Base-by-base conservation (phyloP, 2,329 filamentous ascomycete genomes). In the Zymoseptoria tritici region DNA sequence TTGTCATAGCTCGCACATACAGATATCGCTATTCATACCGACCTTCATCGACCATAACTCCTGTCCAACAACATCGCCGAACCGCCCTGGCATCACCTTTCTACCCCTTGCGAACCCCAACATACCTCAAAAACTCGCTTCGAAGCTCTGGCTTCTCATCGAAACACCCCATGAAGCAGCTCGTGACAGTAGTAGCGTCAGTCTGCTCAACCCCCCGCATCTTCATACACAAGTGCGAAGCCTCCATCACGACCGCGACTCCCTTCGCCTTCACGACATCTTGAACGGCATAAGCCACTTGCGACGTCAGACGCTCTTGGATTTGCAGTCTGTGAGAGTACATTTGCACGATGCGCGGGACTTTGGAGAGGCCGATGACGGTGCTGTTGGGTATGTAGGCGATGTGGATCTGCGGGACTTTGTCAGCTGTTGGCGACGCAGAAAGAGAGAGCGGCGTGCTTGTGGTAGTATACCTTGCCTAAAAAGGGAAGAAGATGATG, bases 171-270 rank as follows among this genome's bases (percentile, higher is more conserved):
- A 96, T 82, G 74, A 96, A 92, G 73, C 91, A 96, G 77, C 90
- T 96, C 19, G 92, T 97, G 53, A 93, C 91, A 11, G 92, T 96
- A 9, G 83, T 88, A 58, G 88, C 86, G 51, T 81, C 83, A 0
- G 90, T 91, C 80, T 97, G 96, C 73, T 96, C 83, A 5, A 97
- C 91, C 16, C 93, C 93, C 54, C 92, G 85, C 91, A 96, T 97
- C 13, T 94, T 90, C 91, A 96, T 97, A 79, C 93, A 97, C 31
- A 96, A 79, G 77, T 97, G 92, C 71, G 85, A 90, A 9, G 89
- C 92, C 72, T 97, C 93, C 86, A 97, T 94, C 61, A 96, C 90
- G 2, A 97, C 92, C 20, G 89, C 91, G 2, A 97, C 92, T 49
- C 93, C 93, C 71, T 92, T 89, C 3, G 92, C 92, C 73, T 93